phyloP scores from a whole-genome alignment of 768 basidiomycete genomes.

The Boletus rubroflammeus region DNA sequence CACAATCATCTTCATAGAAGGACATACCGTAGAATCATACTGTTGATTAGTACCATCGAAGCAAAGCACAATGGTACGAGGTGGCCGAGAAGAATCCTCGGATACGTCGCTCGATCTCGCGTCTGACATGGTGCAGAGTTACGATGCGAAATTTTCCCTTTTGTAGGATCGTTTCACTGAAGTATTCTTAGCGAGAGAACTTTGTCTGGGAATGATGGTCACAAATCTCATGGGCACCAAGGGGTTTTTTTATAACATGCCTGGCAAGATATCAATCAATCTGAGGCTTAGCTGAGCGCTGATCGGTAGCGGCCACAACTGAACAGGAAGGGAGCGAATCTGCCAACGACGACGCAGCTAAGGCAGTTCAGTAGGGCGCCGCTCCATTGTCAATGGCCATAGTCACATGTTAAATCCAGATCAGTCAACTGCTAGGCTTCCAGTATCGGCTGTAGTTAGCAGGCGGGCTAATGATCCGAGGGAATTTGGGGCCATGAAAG shows the following conservation, averaged over 20 bases:
- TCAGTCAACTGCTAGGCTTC: neutral
- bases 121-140: slow-evolving; percentile 17
- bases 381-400: neutral
- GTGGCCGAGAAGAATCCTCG: slow-evolving; percentile 1
- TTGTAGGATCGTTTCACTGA: neutral
- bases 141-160: neutral
- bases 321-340: neutral
- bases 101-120: neutral
- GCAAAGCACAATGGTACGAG: slow-evolving; percentile 56
- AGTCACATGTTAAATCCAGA: neutral
- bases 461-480: no score
- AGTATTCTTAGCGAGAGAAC: neutral
- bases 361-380: neutral
- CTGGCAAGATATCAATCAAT: neutral
- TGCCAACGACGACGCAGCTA: neutral
- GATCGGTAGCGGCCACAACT: neutral
- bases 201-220: neutral
- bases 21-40: slow-evolving; percentile 45
- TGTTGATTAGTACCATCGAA: slow-evolving; percentile 66
- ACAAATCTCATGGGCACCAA: no score
- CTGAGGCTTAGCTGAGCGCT: neutral
- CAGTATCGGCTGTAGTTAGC: neutral
- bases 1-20: neutral
- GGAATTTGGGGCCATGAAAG: neutral
- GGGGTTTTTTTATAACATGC: slow-evolving; percentile 4